These are phyloP conservation scores for Pilaira anomala DNA, from an alignment of 192 early-diverging fungal genomes.

Conservation along the genomic window DNA sequence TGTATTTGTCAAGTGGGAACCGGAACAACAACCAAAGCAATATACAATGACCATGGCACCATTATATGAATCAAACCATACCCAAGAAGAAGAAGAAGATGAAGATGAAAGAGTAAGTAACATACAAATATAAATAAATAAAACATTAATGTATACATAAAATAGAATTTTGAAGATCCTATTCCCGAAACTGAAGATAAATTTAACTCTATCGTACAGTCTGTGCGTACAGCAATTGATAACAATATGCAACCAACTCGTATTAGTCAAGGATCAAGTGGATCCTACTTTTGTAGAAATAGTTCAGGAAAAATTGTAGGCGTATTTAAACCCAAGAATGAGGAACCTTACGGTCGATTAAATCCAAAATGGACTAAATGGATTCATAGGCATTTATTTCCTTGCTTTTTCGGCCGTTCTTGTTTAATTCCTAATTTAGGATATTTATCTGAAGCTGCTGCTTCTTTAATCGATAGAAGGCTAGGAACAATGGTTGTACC, in stretches of 20 bases:
- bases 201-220: conserved; percentile 44
- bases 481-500: conserved; percentile 78
- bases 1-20: conserved; percentile 21
- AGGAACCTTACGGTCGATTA: conserved; percentile 62
- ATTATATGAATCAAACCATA: background rate
- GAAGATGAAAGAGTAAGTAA: conserved; percentile 5
- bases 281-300: conserved; percentile 88
- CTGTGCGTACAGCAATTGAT: conserved; percentile 50
- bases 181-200: conserved; percentile 43
- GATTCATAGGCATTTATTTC: conserved; percentile 83
- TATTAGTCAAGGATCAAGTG: conserved; percentile 76
- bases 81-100: background rate
- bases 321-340: conserved; percentile 88
- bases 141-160: background rate
- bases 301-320: conserved; percentile 73
- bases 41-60: conserved; percentile 11
- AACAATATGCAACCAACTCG: conserved; percentile 45
- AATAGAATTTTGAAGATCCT: conserved; percentile 14
- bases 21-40: conserved; percentile 1
- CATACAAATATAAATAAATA: too few relatives aligned
- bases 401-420: conserved; percentile 85
- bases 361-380: conserved; percentile 92
- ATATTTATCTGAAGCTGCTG: conserved; percentile 87
- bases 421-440: conserved; percentile 87
- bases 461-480: conserved; percentile 73